Percentiles rank a stretch among this genome's conserved stretches.
These are phyloP conservation scores for Wolfiporia cocos DNA, from an alignment of 1,284 basidiomycete genomes.

Conservation along the genomic window DNA sequence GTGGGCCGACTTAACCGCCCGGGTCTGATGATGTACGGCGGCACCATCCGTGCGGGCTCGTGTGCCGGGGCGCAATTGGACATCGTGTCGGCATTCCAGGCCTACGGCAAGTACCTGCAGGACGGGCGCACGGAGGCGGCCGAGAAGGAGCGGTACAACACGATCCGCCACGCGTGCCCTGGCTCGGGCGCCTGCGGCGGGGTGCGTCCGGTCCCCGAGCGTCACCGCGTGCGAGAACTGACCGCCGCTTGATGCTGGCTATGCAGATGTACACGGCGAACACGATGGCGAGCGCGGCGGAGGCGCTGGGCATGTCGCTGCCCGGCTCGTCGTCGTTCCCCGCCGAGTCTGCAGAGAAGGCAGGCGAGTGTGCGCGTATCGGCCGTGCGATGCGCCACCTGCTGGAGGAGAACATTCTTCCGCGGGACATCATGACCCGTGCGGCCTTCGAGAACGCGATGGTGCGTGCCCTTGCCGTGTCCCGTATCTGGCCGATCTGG, in stretches of 20 bases:
- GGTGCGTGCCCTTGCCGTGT: constrained; percentile 35
- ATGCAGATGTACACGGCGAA: constrained; percentile 91
- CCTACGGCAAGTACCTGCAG: constrained; percentile 90
- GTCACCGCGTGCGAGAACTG: background rate
- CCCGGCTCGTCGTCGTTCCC: constrained; percentile 96
- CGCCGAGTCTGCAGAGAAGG: constrained; percentile 86
- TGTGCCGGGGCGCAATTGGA: constrained; percentile 83
- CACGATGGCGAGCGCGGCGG: constrained; percentile 91
- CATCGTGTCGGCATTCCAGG: constrained; percentile 92
- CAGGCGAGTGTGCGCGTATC: constrained; percentile 76
- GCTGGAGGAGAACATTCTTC: constrained; percentile 88
- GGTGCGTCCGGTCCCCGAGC: too few relatives aligned
- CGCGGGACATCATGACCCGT: constrained; percentile 94
- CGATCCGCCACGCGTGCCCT: constrained; percentile 88
- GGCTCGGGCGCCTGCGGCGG: constrained; percentile 96
- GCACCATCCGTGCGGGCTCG: constrained; percentile 86
- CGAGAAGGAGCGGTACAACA: constrained; percentile 77
- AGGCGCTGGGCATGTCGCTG: constrained; percentile 92
- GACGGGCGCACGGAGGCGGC: constrained; percentile 83
- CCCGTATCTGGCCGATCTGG: constrained; percentile 1
- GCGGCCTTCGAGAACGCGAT: constrained; percentile 96
- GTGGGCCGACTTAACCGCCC: constrained; percentile 93
- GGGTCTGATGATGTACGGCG: constrained; percentile 95
- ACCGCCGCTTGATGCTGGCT: background rate
- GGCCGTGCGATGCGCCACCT: constrained; percentile 82